Base-by-base conservation (phyloP, 768 basidiomycete genomes). In the Mycena crocata region DNA sequence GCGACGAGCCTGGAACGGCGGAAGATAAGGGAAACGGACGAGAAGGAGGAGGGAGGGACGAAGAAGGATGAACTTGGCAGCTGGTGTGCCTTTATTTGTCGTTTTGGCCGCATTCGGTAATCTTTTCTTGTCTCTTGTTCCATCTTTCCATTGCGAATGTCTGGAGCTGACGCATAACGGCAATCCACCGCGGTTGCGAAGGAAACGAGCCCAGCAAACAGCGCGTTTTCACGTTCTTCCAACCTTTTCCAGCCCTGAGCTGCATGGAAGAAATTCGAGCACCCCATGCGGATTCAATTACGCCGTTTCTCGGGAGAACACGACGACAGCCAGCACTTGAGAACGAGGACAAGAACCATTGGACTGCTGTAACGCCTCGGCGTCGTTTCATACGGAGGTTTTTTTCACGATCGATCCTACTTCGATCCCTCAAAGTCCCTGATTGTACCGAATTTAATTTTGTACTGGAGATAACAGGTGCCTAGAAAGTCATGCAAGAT, bases 1-100 rank as follows among this genome's bases (percentile, higher is more conserved):
- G 31, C 66, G 62, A 49, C 49, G 44, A 56, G 55, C 45, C 62
- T 45, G 55, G 50, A 26, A 62, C 44, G 63, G 66, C 39, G 59
- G 61, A 46, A 31, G 45, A 64, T 65, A 66, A 66, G 42, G 61
- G 61, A 46, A 50, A 17, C 37, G 55, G 39, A 48, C 30, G 56
- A 32, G 55, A 61, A 42, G 58, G 57, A 21, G 26, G 50, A 44
- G 15, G 57, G 56, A 26, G 51, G 44, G 40, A 58, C 42, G 57
- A 50, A 57, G 52, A 39, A 55, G 52, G 48, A 14, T 35, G 35
- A 46, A 64, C 13, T 54, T 19, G 37, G 8, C 40, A 15, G 4
- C 15, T 28, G 24, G 24, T 24, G 9, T 23, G 17, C n/a, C 2
- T 44, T 64, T 64, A 57, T 57, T 44, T 42, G 24, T 8, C 10